Evolutionary conservation across 2,329 filamentous ascomycete species (phyloP), one percentile per base, ranked within the genome.

Genomic region (Neurospora sp.): DNA sequence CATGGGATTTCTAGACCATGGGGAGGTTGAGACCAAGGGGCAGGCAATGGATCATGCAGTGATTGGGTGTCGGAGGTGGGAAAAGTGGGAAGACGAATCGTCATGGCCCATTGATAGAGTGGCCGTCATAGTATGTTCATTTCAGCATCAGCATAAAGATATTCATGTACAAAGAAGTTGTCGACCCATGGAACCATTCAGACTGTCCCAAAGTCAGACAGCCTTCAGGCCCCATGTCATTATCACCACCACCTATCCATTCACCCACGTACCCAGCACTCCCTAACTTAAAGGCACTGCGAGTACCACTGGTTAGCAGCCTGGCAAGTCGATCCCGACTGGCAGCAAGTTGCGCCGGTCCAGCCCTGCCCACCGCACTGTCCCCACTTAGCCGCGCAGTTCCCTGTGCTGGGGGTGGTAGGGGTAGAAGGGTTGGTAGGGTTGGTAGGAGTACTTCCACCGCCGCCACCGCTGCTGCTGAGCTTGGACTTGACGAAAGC

Each of bases 401-500:
- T 69, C 7, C 68, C 66, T 19, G 68, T 46, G 19, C 68, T 69
- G 36, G 62, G 66, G 38, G 38, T 66, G 28, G 39, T 71, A 38
- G 67, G 66, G 7, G 43, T 40, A 2, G 43, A 52, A 52, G 68
- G 68, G 33, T 67, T 72, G 39, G 68, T 68, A 11, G 67, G 71
- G 3, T 69, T 23, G 13, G 70, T 66, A 4, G 72, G 66, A 2
- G 68, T 69, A 7, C 69, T 52, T 40, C 52, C n/a, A 4, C 62
- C 66, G 33, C 39, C 66, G 28, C 36, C 33, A 42, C 40, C 19
- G 28, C 40, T 13, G 23, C 13, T 38, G 71, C 42, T 73, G 46
- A 76, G 72, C 70, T 72, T 72, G 72, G 67, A 81, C 77, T 87
- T 84, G 76, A 88, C 83, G 73, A 89, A 89, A n/a, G 80, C 76